phyloP scores from a whole-genome alignment of 371 early-diverging fungal genomes.

The Actinomucor elegans region DNA sequence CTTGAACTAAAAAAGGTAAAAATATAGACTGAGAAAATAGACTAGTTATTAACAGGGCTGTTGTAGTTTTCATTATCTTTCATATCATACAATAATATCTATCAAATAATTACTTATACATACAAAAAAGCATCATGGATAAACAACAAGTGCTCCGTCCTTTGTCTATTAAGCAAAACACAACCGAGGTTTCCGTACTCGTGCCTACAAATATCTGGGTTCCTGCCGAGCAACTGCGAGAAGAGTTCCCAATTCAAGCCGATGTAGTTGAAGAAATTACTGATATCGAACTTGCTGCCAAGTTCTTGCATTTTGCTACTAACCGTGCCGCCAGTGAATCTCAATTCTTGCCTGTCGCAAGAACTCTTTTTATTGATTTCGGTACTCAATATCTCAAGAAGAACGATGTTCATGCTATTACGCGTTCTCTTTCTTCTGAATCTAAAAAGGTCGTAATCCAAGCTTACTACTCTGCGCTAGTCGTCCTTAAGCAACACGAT shows the following conservation, averaged over 20 bases:
- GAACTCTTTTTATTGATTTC: constrained; percentile 79
- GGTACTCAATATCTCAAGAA: constrained; percentile 71
- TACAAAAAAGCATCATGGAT: constrained; percentile 13
- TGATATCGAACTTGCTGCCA: constrained; percentile 75
- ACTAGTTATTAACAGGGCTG: background rate
- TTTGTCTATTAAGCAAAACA: constrained; percentile 77
- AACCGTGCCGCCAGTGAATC: constrained; percentile 57
- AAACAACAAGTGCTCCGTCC: constrained; percentile 67
- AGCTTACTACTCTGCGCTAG: constrained; percentile 82
- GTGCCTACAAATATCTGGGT: constrained; percentile 88
- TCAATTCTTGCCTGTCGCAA: constrained; percentile 73
- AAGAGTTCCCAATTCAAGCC: constrained; percentile 63
- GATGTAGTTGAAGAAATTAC: constrained; percentile 61
- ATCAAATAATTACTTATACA: constrained; percentile 7
- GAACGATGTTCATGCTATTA: constrained; percentile 86
- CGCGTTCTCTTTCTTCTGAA: constrained; percentile 58
- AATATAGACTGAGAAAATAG: background rate
- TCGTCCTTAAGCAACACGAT: constrained; percentile 58
- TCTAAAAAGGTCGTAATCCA: constrained; percentile 69
- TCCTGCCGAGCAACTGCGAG: constrained; percentile 85
- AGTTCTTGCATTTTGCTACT: constrained; percentile 73
- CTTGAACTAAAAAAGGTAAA: too few relatives aligned
- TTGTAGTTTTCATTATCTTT: background rate
- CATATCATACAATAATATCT: background rate
- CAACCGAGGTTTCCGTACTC: constrained; percentile 80